Base-by-base conservation (phyloP, 192 early-diverging fungal genomes). In the Ambispora gerdemannii region DNA sequence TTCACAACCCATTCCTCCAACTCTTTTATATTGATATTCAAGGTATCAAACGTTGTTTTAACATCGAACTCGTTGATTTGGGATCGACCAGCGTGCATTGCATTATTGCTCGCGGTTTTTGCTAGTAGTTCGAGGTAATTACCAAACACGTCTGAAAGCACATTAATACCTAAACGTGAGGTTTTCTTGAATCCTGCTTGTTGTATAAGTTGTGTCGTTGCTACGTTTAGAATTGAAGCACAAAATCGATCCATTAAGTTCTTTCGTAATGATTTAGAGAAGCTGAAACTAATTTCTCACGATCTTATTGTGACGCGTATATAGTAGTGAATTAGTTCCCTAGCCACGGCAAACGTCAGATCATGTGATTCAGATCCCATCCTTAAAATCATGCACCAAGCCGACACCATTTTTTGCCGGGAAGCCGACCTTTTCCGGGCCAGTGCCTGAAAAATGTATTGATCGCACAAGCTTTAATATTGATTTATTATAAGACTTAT, bases 131-230 rank as follows among this genome's bases (percentile, higher is more conserved):
- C 53, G 28, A 86, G 68, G 58, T 86, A 86, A 13, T 76, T 76
- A 7, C 75, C 80, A 58, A 83, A 77, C 19, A 82, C 81, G 70
- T 86, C 84, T 4, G 75, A 77, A 19, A 86, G 65, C 6, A 81
- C 77, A 30, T 81, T 52, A 43, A 78, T 71, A 17, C 82, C 56
- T 32, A 72, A 70, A 13, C 64, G 28, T 30, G 83, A 75, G 1
- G 77, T 78, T n/a, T 80, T 73, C 66, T 86, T 82, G 24, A 82
- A 86, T 1, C 84, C 84, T 47, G 82, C 77, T 30, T 80, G 67
- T 51, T 86, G 82, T 2, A 83, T 53, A 15, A 83, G 79, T 70
- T 86, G 84, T 27, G 81, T 56, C 17, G 84, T 73, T 15, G 82
- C 74, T 49, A 76, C 75, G 27, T 77, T 70, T 38, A 86, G 77